Conservation (phyloP, 1,139 yeast species). For the Kodamaea ohmeri region DNA sequence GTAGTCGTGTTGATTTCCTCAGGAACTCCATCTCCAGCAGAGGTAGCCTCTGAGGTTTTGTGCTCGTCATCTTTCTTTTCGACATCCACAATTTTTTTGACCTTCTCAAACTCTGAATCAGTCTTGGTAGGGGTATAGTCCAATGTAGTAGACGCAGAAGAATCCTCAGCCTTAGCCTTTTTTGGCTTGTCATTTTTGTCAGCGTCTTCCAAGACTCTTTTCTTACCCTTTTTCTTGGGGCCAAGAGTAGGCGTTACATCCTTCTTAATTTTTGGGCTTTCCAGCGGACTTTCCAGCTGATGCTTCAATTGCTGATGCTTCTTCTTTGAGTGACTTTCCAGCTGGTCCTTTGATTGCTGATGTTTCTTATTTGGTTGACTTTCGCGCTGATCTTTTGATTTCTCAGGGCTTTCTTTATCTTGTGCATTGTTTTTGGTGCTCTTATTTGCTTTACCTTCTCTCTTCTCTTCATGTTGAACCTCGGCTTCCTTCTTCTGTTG, state of each 20-base stretch:
- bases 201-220: slow-evolving; percentile 11
- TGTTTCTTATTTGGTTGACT: too few relatives aligned
- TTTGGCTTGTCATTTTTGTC: slow-evolving; percentile 17
- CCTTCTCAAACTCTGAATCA: neutral
- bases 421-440: too few relatives aligned
- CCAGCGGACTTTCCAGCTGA: too few relatives aligned
- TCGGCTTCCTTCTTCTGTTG: neutral
- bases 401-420: too few relatives aligned
- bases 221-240: slow-evolving; percentile 10
- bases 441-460: neutral
- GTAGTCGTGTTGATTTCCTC: too few relatives aligned
- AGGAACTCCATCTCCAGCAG: too few relatives aligned
- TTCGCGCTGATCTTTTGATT: too few relatives aligned
- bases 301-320: neutral
- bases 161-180: slow-evolving; percentile 11
- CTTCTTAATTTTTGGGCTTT: too few relatives aligned
- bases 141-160: slow-evolving; percentile 1
- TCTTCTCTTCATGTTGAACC: neutral
- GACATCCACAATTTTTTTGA: neutral
- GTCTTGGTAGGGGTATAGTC: slow-evolving; percentile 2
- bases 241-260: neutral
- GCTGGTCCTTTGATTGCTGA: neutral
- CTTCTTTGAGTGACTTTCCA: neutral
- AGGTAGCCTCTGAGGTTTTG: too few relatives aligned
- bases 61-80: too few relatives aligned